Evolutionary conservation across 1,139 yeast species (phyloP).

Genomic region (Candida labiduridarum): DNA sequence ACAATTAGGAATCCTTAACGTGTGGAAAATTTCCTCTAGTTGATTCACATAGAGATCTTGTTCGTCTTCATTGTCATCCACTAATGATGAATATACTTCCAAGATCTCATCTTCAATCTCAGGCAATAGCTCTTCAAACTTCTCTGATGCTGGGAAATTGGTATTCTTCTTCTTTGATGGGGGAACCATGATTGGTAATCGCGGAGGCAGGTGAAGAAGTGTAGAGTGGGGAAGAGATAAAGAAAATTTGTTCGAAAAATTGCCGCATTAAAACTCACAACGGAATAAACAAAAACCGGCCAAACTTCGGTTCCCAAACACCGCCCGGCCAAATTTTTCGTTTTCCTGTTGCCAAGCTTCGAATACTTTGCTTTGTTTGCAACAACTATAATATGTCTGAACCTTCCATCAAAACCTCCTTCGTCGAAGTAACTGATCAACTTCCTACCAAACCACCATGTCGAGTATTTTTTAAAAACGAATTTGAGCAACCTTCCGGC

Average conservation of each 20-base stretch:
- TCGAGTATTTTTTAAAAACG: slow-evolving; percentile 46
- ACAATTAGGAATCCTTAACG: slow-evolving; percentile 33
- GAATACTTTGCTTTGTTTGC: not conserved
- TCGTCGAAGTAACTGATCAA: slow-evolving; percentile 37
- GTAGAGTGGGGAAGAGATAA: not conserved
- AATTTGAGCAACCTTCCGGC: slow-evolving; percentile 44
- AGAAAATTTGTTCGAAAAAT: not conserved
- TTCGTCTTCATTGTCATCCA: slow-evolving; percentile 24
- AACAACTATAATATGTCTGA: not conserved
- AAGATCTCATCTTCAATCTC: slow-evolving; percentile 35
- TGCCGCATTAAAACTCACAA: no score
- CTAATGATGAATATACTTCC: slow-evolving; percentile 24
- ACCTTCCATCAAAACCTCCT: slow-evolving; percentile 29
- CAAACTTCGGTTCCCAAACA: not conserved
- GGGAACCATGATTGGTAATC: slow-evolving; percentile 9
- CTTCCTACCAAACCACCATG: slow-evolving; percentile 41
- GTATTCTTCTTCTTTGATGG: slow-evolving; percentile 5
- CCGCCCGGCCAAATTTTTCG: not conserved
- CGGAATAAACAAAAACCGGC: not conserved
- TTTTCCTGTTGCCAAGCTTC: not conserved
- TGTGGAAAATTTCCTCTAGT: slow-evolving; percentile 27
- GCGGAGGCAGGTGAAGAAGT: not conserved
- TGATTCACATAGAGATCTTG: slow-evolving; percentile 35
- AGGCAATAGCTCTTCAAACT: slow-evolving; percentile 15
- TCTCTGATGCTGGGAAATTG: slow-evolving; percentile 8